Conservation (phyloP, 1,284 basidiomycete genomes). For the Cutaneotrichosporon cutaneum region DNA sequence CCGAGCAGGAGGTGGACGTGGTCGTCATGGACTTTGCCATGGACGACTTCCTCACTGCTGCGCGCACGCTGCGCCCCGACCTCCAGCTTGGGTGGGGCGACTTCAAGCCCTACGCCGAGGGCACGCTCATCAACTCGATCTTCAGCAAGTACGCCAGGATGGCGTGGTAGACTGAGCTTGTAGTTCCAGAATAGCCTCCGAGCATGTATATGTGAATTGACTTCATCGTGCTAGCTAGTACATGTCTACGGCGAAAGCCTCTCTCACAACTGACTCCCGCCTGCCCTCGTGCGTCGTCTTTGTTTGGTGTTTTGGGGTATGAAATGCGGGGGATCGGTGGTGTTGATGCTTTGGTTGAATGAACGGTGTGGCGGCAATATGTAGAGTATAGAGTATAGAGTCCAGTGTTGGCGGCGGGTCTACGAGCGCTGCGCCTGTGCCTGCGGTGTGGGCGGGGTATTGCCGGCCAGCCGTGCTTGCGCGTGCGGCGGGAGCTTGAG, state of each 20-base stretch:
- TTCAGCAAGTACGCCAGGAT: constrained; percentile 47
- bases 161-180: constrained; percentile 27
- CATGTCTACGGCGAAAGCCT: constrained; percentile 2
- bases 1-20: constrained; percentile 45
- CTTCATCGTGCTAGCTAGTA: background rate
- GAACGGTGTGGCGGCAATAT: background rate
- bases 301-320: constrained; percentile 11
- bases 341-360: background rate
- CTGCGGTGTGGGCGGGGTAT: constrained; percentile 22
- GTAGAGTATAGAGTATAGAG: background rate
- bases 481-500: constrained; percentile 48
- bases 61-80: constrained; percentile 40
- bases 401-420: no score
- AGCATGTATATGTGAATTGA: background rate
- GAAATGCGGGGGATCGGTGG: constrained; percentile 14
- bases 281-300: background rate
- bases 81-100: constrained; percentile 29
- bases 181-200: background rate
- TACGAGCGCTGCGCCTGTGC: constrained; percentile 30
- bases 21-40: constrained; percentile 51
- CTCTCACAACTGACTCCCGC: background rate
- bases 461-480: constrained; percentile 37
- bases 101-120: constrained; percentile 46
- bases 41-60: constrained; percentile 48
- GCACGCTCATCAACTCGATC: constrained; percentile 40